A percentile compares a stretch with the other conserved stretches of the same genome.
Evolutionary conservation across 2,329 filamentous ascomycete species (phyloP).

Genomic region (Microdochium trichocladiopsis): DNA sequence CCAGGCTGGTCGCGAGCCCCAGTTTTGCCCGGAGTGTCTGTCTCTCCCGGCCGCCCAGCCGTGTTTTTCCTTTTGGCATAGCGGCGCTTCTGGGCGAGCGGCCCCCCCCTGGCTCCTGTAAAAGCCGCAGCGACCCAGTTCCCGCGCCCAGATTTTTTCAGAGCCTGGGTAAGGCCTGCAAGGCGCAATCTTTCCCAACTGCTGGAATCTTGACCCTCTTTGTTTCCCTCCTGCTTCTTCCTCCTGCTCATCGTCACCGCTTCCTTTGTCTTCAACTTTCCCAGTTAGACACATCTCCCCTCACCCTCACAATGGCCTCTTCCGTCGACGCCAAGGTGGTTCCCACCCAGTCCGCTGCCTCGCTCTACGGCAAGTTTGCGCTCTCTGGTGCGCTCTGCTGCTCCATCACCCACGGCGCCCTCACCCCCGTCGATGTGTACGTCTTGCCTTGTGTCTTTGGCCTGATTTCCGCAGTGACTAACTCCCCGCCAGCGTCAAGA

Average conservation of each 20-base stretch:
- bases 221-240: neutral
- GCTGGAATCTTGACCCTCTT: neutral
- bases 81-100: neutral
- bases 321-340: neutral
- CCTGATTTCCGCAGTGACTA: neutral
- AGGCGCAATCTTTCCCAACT: no score
- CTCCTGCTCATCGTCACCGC: neutral
- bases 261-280: neutral
- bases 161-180: neutral
- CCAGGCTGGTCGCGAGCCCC: neutral
- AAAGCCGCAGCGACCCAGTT: neutral
- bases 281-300: neutral
- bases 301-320: conserved; percentile 1
- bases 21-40: neutral
- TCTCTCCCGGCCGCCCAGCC: neutral
- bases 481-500: conserved; percentile 59
- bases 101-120: neutral
- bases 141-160: neutral
- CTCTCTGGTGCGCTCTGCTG: conserved; percentile 97
- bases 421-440: conserved; percentile 99
- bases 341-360: conserved; percentile 1
- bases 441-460: conserved; percentile 30
- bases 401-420: conserved; percentile 91
- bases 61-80: neutral
- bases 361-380: conserved; percentile 91